These are phyloP conservation scores for Kwoniella shivajii DNA, from an alignment of 1,284 basidiomycete species.

Conservation along the genomic window DNA sequence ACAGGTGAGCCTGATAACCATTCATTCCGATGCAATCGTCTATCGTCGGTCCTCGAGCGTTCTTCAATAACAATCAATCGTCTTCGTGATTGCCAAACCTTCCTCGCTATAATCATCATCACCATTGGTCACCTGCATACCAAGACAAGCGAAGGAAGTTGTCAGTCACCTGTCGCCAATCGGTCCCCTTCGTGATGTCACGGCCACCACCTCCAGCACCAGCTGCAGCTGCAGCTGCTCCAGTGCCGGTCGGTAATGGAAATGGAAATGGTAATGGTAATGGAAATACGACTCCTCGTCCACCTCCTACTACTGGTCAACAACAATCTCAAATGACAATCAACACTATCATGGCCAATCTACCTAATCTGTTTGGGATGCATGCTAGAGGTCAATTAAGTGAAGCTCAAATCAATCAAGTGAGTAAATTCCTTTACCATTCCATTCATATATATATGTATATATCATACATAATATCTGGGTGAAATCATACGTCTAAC, in stretches of 20 bases:
- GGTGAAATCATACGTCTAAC: background rate
- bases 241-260: background rate
- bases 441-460: background rate
- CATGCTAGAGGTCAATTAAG: constrained; percentile 11
- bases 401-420: constrained; percentile 19
- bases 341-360: constrained; percentile 20
- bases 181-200: no score
- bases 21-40: no score
- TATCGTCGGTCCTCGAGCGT: no score
- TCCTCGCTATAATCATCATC: no score
- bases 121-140: no score
- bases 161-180: no score
- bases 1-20: no score
- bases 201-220: background rate
- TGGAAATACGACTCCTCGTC: background rate
- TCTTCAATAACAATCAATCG: no score
- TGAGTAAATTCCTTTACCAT: constrained; percentile 8
- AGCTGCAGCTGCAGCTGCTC: background rate
- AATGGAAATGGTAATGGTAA: background rate
- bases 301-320: background rate
- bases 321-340: constrained; percentile 10
- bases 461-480: background rate
- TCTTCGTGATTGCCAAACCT: no score
- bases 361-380: constrained; percentile 22
- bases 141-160: background rate